These are phyloP conservation scores for Dictyostelium firmibasis DNA, from an alignment of 78 protist genomes.

Conservation along the genomic window DNA sequence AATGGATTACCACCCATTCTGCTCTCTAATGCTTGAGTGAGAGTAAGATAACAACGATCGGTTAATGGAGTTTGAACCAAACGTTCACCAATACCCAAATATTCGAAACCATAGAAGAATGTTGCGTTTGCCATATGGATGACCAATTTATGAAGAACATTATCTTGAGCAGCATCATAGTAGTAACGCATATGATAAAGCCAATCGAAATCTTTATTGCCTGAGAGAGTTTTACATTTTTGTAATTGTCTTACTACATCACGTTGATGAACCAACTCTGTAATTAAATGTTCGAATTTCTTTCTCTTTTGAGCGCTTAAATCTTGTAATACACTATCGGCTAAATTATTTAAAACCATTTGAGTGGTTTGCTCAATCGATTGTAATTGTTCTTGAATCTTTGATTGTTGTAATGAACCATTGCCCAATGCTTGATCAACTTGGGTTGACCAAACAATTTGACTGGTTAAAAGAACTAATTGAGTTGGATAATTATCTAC, in stretches of 20 bases:
- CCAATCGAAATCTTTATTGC: slow-evolving; percentile 93
- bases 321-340: slow-evolving; percentile 85
- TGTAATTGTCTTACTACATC: slow-evolving; percentile 87
- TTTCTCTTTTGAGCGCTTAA: slow-evolving; percentile 77
- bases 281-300: slow-evolving; percentile 95
- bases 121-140: slow-evolving; percentile 94
- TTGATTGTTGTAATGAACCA: neutral
- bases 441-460: slow-evolving; percentile 40
- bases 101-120: slow-evolving; percentile 96
- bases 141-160: slow-evolving; percentile 50
- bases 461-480: slow-evolving; percentile 83
- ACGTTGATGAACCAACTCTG: slow-evolving; percentile 96
- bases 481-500: slow-evolving; percentile 89
- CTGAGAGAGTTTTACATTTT: neutral
- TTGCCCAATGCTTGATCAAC: neutral
- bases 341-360: slow-evolving; percentile 77
- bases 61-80: slow-evolving; percentile 98
- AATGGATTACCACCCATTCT: slow-evolving; percentile 98
- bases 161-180: slow-evolving; percentile 62
- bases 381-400: slow-evolving; percentile 11
- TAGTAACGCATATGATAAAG: slow-evolving; percentile 94
- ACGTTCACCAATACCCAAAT: slow-evolving; percentile 97
- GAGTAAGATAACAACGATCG: slow-evolving; percentile 92
- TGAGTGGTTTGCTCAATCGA: slow-evolving; percentile 7
- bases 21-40: slow-evolving; percentile 94